Evolutionary conservation across 306 rosid genomes (phyloP), one percentile per base, ranked within the genome.

Genomic region (Prosopis cineraria): DNA sequence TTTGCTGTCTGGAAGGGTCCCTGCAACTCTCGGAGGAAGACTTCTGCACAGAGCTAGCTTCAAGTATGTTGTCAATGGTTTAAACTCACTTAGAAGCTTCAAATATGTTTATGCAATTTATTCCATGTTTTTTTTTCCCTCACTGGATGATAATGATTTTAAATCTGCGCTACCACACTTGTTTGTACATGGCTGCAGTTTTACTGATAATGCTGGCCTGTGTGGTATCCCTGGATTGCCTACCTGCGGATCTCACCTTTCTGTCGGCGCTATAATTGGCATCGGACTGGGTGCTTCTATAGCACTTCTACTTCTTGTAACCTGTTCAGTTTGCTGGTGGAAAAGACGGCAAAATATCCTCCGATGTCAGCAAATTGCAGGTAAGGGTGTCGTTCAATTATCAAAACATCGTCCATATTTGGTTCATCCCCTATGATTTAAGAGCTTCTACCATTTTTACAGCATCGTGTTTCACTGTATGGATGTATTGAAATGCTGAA

Each of bases 21-120:
- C 98, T 3, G 84, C 89, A 67, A 80, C 94, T 41, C 84, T 96
- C 3, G 99, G 90, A 41, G 98, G 93, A 81, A 96, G 93, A 79
- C 97, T 96, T 81, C 79, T 96, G 82, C 98, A 96, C 82, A 87
- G 97, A 83, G 99, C 96, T 78, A 93, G 98, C 86, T 96, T 96
- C 96, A 93, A 96, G 99, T 91, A 90, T 74, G 99, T 78, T 43
- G 62, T 77, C 50, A 16, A 71, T 79, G 67, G 39, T 29, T 41
- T 69, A 37, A 53, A 44, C 55, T 36, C n/a, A 10, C 13, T 59
- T 77, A 22, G 33, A 20, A 70, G 80, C 65, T 66, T 50, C 78
- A 67, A 44, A 56, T 50, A 24, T 33, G 24, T 33, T 20, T 72
- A 27, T 53, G 48, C 12, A n/a, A 17, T 48, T 71, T 47, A 64